A percentile compares a stretch with the other conserved stretches of the same genome.
phyloP scores from a whole-genome alignment of 352 stramenopile genomes.

The Phytophthora sp. region DNA sequence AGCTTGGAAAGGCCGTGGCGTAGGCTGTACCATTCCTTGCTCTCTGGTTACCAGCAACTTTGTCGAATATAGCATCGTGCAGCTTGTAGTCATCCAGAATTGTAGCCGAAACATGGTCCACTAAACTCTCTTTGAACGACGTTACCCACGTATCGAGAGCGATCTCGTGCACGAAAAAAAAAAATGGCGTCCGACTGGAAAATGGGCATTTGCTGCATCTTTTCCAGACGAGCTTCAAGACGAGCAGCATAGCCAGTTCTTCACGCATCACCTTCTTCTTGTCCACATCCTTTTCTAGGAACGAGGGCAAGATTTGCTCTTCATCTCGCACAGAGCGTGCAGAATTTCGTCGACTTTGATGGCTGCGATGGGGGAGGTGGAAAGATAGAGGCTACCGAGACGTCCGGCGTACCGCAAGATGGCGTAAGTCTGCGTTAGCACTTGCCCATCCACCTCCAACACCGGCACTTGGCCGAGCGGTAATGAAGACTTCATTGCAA shows the following conservation, averaged over 20 bases:
- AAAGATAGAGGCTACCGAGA: slow-evolving; percentile 59
- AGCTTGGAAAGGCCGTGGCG: slow-evolving; percentile 25
- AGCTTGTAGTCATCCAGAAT: slow-evolving; percentile 39
- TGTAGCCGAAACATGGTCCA: slow-evolving; percentile 48
- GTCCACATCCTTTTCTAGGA: slow-evolving; percentile 37
- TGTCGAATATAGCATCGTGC: slow-evolving; percentile 36
- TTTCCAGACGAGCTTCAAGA: slow-evolving; percentile 42
- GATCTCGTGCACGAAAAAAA: slow-evolving; percentile 46
- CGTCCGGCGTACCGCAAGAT: slow-evolving; percentile 76
- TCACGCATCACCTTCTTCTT: slow-evolving; percentile 49
- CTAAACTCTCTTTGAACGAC: slow-evolving; percentile 28
- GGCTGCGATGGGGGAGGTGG: slow-evolving; percentile 41
- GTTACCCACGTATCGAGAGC: slow-evolving; percentile 39
- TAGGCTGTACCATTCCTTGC: slow-evolving; percentile 41
- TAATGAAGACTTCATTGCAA: slow-evolving; percentile 42
- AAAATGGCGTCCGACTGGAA: slow-evolving; percentile 44
- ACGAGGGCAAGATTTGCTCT: slow-evolving; percentile 36
- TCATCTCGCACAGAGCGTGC: slow-evolving; percentile 41
- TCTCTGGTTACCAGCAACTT: slow-evolving; percentile 34
- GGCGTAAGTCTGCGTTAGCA: slow-evolving; percentile 61
- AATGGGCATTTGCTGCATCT: slow-evolving; percentile 36
- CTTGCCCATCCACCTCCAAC: slow-evolving; percentile 60
- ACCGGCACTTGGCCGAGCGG: slow-evolving; percentile 58
- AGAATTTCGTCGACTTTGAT: slow-evolving; percentile 66
- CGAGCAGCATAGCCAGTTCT: slow-evolving; percentile 36